These are phyloP conservation scores for Cyclospora cayetanensis DNA, from an alignment of 169 alveolate species.

Conservation along the genomic window DNA sequence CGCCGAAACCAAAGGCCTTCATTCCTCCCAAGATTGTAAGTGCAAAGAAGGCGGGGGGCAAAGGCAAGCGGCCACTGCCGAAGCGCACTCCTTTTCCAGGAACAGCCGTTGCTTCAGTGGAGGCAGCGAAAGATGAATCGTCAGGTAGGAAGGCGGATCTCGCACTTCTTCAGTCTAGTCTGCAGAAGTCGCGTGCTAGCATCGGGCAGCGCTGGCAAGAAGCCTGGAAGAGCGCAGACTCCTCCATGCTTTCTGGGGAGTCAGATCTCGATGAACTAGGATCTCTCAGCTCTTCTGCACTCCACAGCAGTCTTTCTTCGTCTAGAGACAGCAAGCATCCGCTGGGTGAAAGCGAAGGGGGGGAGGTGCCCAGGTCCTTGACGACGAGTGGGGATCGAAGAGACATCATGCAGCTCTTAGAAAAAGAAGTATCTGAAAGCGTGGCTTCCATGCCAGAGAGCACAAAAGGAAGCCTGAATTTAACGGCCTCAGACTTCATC, in stretches of 20 bases:
- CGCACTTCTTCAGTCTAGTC: slow-evolving; percentile 37
- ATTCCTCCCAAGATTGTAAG: not conserved
- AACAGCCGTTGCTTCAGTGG: not conserved
- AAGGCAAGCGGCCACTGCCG: slow-evolving; percentile 12
- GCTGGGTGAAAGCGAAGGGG: not conserved
- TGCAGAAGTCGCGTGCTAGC: slow-evolving; percentile 45
- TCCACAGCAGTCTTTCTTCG: not conserved
- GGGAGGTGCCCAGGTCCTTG: not conserved
- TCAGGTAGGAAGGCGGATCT: slow-evolving; percentile 8
- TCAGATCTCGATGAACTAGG: slow-evolving; percentile 8
- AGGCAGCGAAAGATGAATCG: not conserved
- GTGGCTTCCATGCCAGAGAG: not conserved
- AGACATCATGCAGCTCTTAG: slow-evolving; percentile 20
- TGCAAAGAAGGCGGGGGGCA: not conserved
- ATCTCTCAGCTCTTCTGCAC: not conserved
- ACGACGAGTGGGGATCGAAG: not conserved
- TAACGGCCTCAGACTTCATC: slow-evolving; percentile 28
- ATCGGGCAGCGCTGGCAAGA: slow-evolving; percentile 57
- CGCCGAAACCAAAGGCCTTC: not conserved
- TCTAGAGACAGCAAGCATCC: not conserved
- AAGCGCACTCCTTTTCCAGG: slow-evolving; percentile 49
- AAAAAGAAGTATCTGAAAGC: slow-evolving; percentile 1
- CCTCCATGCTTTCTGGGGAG: not conserved
- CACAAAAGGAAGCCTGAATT: not conserved
- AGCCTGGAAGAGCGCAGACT: slow-evolving; percentile 29